Base-by-base conservation (phyloP, 345 rosid genomes). In the Aurinia saxatilis region DNA sequence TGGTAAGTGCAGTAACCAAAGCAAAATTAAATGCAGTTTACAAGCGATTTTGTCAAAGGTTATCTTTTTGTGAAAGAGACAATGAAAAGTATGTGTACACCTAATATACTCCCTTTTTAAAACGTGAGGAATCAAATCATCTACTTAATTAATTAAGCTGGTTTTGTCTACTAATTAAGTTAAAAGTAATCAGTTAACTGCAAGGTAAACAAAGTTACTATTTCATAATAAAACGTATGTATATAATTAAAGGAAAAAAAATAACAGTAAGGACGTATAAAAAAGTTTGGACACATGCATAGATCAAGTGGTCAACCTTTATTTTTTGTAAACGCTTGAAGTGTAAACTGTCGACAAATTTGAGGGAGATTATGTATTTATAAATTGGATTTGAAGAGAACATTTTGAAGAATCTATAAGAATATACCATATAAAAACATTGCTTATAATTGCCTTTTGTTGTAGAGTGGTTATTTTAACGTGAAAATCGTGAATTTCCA, bases 121-220 rank as follows among this genome's bases (percentile, higher is more conserved):
- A 53, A 52, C 51, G 42, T 64, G 68, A 52, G 68, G 50, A 62
- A 62, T 49, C 39, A 48, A 37, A n/a, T n/a, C n/a, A n/a, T n/a
- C n/a, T n/a, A n/a, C n/a, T n/a, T n/a, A n/a, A n/a, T n/a, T n/a
- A n/a, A n/a, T n/a, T n/a, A n/a, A n/a, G n/a, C n/a, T 36, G 23
- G 12, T 25, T 62, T n/a, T 23, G 31, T 25, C 18, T 37, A 4
- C n/a, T n/a, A n/a, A n/a, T 14, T 23, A 48, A 10, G 29, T 36
- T 49, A 23, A 25, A 14, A n/a, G 12, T 62, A 37, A 36, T 25
- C 11, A 10, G 10, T 47, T 17, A 4, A 47, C 66, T 47, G 11
- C 66, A 14, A 47, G 13, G 27, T 34, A 47, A 6, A 21, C 5
- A 47, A 10, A 3, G 11, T 13, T 19, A 44, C 36, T 44, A 51